Evolutionary conservation across 305 asterid species (phyloP).

Genomic region (Fraxinus albicans): DNA sequence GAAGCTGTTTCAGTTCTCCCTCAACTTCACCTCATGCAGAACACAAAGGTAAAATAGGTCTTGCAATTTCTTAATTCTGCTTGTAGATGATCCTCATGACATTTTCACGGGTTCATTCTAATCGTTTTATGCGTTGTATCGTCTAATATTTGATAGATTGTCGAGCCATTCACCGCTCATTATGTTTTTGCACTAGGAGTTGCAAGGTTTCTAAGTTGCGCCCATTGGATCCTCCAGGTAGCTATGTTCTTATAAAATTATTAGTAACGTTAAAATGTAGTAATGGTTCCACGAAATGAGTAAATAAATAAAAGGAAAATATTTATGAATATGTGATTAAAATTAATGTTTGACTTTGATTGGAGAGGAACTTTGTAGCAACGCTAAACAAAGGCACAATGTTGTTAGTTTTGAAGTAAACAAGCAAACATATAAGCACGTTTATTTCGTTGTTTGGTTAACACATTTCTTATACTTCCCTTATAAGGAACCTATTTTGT

Average conservation of each 20-base stretch:
- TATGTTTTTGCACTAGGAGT: conserved; percentile 3
- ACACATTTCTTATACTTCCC: neutral
- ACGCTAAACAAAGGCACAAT: neutral
- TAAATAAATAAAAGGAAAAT: neutral
- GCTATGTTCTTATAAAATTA: neutral
- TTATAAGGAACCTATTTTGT: neutral
- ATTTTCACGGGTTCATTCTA: neutral
- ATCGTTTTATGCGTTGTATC: neutral
- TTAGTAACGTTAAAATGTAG: neutral
- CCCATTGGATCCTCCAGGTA: conserved; percentile 9
- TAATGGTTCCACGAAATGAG: neutral
- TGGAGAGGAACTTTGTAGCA: neutral
- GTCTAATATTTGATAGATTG: neutral
- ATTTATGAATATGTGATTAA: neutral
- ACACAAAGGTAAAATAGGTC: neutral
- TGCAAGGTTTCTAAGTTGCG: neutral
- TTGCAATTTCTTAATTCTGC: neutral
- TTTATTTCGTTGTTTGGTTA: neutral
- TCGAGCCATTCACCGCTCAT: conserved; percentile 5
- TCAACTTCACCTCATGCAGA: conserved; percentile 7
- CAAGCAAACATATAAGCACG: neutral
- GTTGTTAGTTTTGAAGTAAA: neutral
- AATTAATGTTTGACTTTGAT: neutral
- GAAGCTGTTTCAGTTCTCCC: conserved; percentile 9
- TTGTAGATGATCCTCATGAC: neutral